These are phyloP conservation scores for Acanthochlamys bracteata DNA, from an alignment of 106 monocot genomes.

Conservation along the genomic window DNA sequence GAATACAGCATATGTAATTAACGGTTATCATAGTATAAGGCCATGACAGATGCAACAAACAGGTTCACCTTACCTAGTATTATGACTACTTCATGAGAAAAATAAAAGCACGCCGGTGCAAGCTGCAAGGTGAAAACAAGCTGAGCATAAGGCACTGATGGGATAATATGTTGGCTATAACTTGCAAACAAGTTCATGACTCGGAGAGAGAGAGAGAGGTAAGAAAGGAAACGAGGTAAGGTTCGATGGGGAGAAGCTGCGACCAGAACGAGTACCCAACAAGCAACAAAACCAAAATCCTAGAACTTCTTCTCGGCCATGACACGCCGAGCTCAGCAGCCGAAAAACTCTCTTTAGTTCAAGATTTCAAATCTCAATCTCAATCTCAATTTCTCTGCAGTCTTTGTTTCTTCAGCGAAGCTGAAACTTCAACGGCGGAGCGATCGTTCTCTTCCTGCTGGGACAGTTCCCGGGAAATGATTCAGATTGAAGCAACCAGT, in stretches of 20 bases:
- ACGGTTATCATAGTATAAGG: not conserved
- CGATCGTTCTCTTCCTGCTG: too few relatives aligned
- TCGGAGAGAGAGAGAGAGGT: too few relatives aligned
- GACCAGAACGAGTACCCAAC: slow-evolving; percentile 28
- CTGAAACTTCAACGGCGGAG: too few relatives aligned
- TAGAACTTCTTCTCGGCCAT: not conserved
- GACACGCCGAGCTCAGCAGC: slow-evolving; percentile 2
- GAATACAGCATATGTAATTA: slow-evolving; percentile 8
- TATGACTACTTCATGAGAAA: slow-evolving; percentile 29
- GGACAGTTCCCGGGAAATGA: too few relatives aligned
- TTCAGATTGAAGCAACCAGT: too few relatives aligned
- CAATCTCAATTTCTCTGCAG: too few relatives aligned
- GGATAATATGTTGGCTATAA: slow-evolving; percentile 40
- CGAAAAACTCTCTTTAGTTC: not conserved
- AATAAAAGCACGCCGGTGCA: slow-evolving; percentile 35
- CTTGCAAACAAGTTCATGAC: slow-evolving; percentile 18
- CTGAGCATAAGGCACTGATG: slow-evolving; percentile 35
- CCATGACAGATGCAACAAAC: not conserved
- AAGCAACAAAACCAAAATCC: slow-evolving; percentile 21
- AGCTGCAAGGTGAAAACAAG: slow-evolving; percentile 38
- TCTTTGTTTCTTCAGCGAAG: too few relatives aligned
- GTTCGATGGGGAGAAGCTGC: slow-evolving; percentile 42
- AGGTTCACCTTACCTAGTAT: slow-evolving; percentile 21
- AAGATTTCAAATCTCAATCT: too few relatives aligned
- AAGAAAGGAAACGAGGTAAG: slow-evolving; percentile 42